Conservation (phyloP, 306 rosid species). For the Crataegus laevigata region DNA sequence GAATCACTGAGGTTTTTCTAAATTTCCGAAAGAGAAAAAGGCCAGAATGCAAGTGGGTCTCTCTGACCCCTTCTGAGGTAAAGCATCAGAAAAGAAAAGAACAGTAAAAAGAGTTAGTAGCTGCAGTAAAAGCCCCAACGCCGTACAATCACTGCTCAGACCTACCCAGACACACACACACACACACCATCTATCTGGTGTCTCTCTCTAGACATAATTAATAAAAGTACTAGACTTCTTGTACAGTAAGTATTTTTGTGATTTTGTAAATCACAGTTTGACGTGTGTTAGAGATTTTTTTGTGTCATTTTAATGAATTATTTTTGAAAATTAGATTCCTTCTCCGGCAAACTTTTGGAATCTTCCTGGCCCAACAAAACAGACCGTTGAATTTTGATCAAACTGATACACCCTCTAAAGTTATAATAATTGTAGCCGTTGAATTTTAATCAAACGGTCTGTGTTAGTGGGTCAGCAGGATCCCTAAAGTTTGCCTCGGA, state of each 20-base stretch:
- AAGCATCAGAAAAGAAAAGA: constrained; percentile 45
- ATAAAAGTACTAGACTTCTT: neutral
- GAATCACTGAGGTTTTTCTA: constrained; percentile 17
- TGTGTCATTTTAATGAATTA: too few relatives aligned
- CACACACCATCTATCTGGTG: constrained; percentile 55
- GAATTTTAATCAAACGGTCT: too few relatives aligned
- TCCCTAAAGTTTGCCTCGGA: too few relatives aligned
- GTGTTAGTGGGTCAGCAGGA: too few relatives aligned
- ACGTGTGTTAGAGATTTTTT: neutral
- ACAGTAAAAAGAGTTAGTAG: constrained; percentile 67
- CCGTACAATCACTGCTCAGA: constrained; percentile 65
- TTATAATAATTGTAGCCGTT: too few relatives aligned
- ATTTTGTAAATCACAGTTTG: too few relatives aligned
- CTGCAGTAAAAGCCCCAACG: constrained; percentile 75
- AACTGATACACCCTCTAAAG: too few relatives aligned
- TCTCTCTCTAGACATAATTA: neutral
- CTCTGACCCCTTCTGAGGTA: constrained; percentile 38
- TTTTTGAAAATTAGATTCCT: too few relatives aligned
- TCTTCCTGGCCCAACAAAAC: too few relatives aligned
- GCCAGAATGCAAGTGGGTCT: constrained; percentile 51
- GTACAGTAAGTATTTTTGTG: too few relatives aligned
- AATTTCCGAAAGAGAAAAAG: constrained; percentile 36
- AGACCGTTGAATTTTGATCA: too few relatives aligned
- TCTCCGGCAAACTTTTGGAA: too few relatives aligned
- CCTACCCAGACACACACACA: constrained; percentile 45